Conservation (phyloP, 768 basidiomycete species). For the Panellus pusillus region DNA sequence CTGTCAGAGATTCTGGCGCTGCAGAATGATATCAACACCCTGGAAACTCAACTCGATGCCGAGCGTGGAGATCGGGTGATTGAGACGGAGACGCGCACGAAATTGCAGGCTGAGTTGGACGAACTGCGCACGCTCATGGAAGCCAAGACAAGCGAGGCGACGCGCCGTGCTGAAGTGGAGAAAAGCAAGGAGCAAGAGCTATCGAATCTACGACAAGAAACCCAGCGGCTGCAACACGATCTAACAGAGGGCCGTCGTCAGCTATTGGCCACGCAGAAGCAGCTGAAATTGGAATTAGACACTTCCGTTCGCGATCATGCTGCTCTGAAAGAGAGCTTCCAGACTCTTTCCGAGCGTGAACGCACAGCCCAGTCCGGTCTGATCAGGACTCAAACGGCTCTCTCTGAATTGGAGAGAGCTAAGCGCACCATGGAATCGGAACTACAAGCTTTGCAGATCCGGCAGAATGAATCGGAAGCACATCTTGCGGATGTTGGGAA, state of each 20-base stretch:
- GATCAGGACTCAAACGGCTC: constrained; percentile 44
- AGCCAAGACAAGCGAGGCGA: constrained; percentile 86
- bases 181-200: constrained; percentile 88
- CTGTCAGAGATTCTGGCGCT: constrained; percentile 65
- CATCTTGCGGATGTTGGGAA: constrained; percentile 60
- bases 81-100: constrained; percentile 50
- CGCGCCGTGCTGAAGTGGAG: constrained; percentile 78
- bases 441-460: constrained; percentile 63
- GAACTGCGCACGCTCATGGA: constrained; percentile 81
- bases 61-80: constrained; percentile 52
- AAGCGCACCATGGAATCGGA: constrained; percentile 73
- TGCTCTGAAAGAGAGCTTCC: constrained; percentile 59
- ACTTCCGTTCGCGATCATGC: constrained; percentile 57
- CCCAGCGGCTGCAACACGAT: constrained; percentile 60
- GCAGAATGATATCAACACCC: constrained; percentile 66
- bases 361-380: constrained; percentile 50
- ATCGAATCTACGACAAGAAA: constrained; percentile 63
- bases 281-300: constrained; percentile 76
- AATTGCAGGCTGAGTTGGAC: constrained; percentile 81
- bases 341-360: constrained; percentile 64
- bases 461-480: constrained; percentile 66
- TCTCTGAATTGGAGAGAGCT: constrained; percentile 65
- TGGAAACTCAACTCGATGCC: constrained; percentile 60
- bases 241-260: constrained; percentile 62
- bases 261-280: constrained; percentile 66